Conservation (phyloP, 768 basidiomycete species). For the Kockovaella imperatae region DNA sequence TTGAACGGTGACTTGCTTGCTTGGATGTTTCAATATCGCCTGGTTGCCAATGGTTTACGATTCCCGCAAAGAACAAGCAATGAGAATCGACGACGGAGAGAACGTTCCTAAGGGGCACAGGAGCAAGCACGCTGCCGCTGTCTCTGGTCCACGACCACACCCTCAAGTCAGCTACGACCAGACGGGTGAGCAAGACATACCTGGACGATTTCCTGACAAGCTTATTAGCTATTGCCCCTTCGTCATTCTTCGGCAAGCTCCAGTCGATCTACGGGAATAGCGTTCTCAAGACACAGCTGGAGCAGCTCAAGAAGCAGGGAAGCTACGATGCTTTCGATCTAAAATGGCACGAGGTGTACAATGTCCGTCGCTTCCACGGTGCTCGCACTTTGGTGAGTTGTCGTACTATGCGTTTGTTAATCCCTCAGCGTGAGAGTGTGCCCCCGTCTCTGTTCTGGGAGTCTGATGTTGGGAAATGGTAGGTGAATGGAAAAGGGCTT, state of each 20-base stretch:
- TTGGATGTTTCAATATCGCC: no score
- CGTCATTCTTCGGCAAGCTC: slow-evolving; percentile 22
- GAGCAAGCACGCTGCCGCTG: no score
- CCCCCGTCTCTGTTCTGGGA: slow-evolving; percentile 27
- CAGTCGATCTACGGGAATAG: slow-evolving; percentile 13
- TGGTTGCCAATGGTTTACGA: no score
- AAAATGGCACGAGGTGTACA: slow-evolving; percentile 15
- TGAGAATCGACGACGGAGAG: no score
- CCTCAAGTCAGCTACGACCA: neutral
- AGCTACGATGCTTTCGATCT: slow-evolving; percentile 24
- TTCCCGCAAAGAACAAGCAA: no score
- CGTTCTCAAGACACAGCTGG: slow-evolving; percentile 27
- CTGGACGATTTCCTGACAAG: no score
- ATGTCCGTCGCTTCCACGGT: slow-evolving; percentile 15
- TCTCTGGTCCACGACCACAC: neutral
- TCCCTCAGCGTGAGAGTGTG: slow-evolving; percentile 7
- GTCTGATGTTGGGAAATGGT: slow-evolving; percentile 28
- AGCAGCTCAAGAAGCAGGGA: slow-evolving; percentile 23
- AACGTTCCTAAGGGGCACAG: no score
- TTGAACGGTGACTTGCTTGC: no score
- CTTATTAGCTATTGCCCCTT: slow-evolving; percentile 11
- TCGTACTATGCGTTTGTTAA: neutral
- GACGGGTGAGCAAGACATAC: neutral
- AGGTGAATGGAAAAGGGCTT: neutral
- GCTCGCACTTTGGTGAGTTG: slow-evolving; percentile 8